Conservation (phyloP, 108 stramenopile genomes). For the Skeletonema potamos region DNA sequence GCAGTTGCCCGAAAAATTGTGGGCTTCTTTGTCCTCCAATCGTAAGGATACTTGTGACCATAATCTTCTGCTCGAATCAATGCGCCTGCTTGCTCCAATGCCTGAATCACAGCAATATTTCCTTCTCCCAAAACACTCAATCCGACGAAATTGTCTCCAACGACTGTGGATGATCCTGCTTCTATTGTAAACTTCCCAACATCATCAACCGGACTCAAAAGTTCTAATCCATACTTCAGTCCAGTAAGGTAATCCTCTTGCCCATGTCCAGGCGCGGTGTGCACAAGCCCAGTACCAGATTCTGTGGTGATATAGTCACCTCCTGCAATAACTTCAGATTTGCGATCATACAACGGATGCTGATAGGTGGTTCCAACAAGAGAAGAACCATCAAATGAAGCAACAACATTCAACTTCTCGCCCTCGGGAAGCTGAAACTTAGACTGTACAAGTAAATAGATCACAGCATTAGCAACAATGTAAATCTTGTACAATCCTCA, state of each 20-base stretch:
- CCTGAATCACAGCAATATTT: constrained; percentile 86
- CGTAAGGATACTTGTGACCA: constrained; percentile 98
- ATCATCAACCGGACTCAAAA: constrained; percentile 93
- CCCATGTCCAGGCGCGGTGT: constrained; percentile 99
- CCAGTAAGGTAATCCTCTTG: constrained; percentile 97
- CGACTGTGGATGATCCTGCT: constrained; percentile 65
- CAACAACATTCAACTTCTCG: constrained; percentile 62
- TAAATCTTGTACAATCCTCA: not conserved
- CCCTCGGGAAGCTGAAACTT: constrained; percentile 77
- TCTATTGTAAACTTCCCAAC: constrained; percentile 93
- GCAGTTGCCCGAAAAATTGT: constrained; percentile 98
- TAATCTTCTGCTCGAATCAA: constrained; percentile 89
- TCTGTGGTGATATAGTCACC: constrained; percentile 99
- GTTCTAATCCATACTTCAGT: constrained; percentile 78
- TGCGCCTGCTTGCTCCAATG: constrained; percentile 73
- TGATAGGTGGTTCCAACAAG: constrained; percentile 79
- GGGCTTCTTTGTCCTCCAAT: constrained; percentile 99
- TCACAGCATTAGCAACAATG: constrained; percentile 1
- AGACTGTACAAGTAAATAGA: constrained; percentile 28
- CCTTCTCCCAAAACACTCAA: constrained; percentile 87
- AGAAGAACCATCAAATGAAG: constrained; percentile 59
- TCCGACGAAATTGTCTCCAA: constrained; percentile 77
- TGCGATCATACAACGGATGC: constrained; percentile 86
- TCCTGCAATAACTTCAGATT: constrained; percentile 83
- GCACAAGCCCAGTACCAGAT: constrained; percentile 97